Conservation (phyloP, 495 filamentous ascomycete species). For the Emericellopsis terricola region DNA sequence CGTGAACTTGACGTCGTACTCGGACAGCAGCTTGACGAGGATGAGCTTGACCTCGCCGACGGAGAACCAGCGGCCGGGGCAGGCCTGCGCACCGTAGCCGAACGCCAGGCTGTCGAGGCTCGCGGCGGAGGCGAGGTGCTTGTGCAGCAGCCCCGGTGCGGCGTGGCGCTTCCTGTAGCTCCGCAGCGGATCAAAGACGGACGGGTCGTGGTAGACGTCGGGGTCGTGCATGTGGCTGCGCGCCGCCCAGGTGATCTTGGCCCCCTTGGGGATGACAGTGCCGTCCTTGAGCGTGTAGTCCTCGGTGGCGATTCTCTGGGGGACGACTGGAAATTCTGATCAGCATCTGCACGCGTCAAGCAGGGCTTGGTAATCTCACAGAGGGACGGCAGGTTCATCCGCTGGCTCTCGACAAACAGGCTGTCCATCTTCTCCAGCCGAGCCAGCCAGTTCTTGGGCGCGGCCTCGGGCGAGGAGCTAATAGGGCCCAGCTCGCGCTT, state of each 20-base stretch:
- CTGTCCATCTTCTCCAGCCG: slow-evolving; percentile 2
- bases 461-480: not conserved
- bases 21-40: slow-evolving; percentile 20
- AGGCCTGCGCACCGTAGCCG: slow-evolving; percentile 14
- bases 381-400: slow-evolving; percentile 1
- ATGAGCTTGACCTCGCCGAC: slow-evolving; percentile 19
- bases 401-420: slow-evolving; percentile 1
- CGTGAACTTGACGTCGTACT: slow-evolving; percentile 24
- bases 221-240: slow-evolving; percentile 4
- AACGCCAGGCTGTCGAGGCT: slow-evolving; percentile 13
- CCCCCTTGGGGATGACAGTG: slow-evolving; percentile 5
- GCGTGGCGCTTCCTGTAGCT: slow-evolving; percentile 11
- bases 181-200: slow-evolving; percentile 24
- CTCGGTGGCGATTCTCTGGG: slow-evolving; percentile 1
- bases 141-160: slow-evolving; percentile 6
- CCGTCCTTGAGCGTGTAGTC: slow-evolving; percentile 7
- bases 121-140: slow-evolving; percentile 10
- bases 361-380: not conserved
- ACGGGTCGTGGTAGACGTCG: slow-evolving; percentile 7
- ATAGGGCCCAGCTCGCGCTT: not conserved
- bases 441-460: not conserved
- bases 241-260: slow-evolving; percentile 1
- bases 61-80: slow-evolving; percentile 25
- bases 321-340: not conserved
- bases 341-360: too few relatives aligned